phyloP scores from a whole-genome alignment of 2,329 filamentous ascomycete genomes.

The Colletotrichum agaves region DNA sequence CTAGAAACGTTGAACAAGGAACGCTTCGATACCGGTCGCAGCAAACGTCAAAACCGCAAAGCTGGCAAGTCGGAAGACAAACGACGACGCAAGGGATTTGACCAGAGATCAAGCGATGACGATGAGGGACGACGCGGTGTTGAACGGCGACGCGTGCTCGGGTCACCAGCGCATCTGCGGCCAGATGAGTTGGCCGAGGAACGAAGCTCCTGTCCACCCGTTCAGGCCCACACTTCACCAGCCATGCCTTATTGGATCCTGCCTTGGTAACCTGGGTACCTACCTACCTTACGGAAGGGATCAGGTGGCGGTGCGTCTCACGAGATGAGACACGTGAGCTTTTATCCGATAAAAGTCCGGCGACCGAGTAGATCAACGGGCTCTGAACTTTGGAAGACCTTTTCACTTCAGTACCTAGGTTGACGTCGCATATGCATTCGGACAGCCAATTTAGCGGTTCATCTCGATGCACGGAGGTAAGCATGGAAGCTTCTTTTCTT shows the following conservation, averaged over 20 bases:
- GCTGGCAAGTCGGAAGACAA: not conserved
- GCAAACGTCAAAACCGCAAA: not conserved
- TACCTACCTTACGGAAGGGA: too few species aligned
- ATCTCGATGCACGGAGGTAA: conserved; percentile 21
- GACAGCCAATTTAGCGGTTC: conserved; percentile 20
- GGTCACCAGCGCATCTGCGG: conserved; percentile 19
- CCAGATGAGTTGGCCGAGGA: conserved; percentile 33
- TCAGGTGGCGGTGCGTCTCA: conserved; percentile 23
- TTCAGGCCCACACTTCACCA: conserved; percentile 11
- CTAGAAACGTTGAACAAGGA: not conserved
- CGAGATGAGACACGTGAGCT: conserved; percentile 19
- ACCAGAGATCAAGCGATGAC: not conserved
- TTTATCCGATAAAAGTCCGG: conserved; percentile 10
- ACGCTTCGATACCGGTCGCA: conserved; percentile 1
- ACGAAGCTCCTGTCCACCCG: not conserved
- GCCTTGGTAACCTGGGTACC: too few species aligned
- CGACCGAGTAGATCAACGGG: conserved; percentile 12
- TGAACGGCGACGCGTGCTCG: conserved; percentile 34
- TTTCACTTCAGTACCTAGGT: too few species aligned
- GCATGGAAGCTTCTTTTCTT: not conserved
- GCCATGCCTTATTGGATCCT: conserved; percentile 9
- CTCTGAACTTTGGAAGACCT: conserved; percentile 15
- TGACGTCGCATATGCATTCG: conserved; percentile 15
- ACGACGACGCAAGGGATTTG: not conserved
- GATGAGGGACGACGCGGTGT: conserved; percentile 2